Base-by-base conservation (phyloP, 768 basidiomycete species). In the Calvatia gigantea region DNA sequence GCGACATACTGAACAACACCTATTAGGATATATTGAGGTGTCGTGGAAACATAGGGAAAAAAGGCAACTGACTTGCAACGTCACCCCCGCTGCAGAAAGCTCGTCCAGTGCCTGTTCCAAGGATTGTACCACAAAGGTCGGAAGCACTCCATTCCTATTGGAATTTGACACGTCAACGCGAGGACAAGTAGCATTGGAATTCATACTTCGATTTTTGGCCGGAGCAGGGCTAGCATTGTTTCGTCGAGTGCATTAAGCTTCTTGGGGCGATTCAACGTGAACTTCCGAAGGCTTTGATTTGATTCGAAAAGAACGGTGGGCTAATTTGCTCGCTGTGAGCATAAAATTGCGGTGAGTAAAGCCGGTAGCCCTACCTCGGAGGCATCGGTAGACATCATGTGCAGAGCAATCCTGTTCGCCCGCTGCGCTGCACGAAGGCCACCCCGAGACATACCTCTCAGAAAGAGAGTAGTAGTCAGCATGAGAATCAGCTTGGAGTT, bases 31-130 rank as follows among this genome's bases (percentile, higher is more conserved):
- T 38, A 47, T 51, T 35, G n/a, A 27, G 17, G 21, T 37, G 37
- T 19, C 17, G 29, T 29, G 39, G 31, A 23, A n/a, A 48, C 8
- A 35, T 2, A 15, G 11, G 38, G 29, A 15, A 49, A 47, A n/a
- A 38, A 58, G 53, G 42, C 28, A 58, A 77, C 87, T 70, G 62
- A 95, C 96, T 75, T 57, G 83, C 86, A 55, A 99, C 90, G 70
- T 99, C 97, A 41, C 97, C 97, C 12, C 97, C 97, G 5, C 91
- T 88, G 64, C 94, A 98, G 67, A 98, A 98, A 11, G 88, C 91
- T 56, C 84, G 77, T 3, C 86, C 88, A 11, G 70, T 69, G 21
- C 89, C 90, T 29, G 81, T 79, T 31, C 87, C 89, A 33, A 92
- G 79, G 57, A 97, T 82, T 27, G 87, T 77, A 54, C 81, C 80